phyloP scores from a whole-genome alignment of 1,139 yeast genomes.

The Magnusiomyces paraingens region DNA sequence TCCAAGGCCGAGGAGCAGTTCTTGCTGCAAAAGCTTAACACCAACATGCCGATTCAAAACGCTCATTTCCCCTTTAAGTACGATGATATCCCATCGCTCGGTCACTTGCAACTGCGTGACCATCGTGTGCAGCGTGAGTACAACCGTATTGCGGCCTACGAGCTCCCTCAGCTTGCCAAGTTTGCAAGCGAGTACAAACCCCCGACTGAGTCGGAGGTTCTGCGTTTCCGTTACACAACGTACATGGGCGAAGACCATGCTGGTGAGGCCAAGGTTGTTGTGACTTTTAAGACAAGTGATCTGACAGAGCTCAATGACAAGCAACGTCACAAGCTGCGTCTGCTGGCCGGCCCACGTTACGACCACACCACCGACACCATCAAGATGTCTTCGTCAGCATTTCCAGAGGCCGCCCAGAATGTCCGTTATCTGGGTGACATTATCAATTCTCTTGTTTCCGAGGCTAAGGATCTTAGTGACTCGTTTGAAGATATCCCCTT shows the following conservation, averaged over 20 bases:
- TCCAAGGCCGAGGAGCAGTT: slow-evolving; percentile 13
- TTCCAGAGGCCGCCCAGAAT: slow-evolving; percentile 78
- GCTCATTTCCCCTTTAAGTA: slow-evolving; percentile 38
- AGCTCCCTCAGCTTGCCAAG: slow-evolving; percentile 76
- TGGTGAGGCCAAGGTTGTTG: slow-evolving; percentile 61
- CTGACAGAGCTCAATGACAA: slow-evolving; percentile 44
- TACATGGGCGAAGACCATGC: slow-evolving; percentile 67
- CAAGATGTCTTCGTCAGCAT: slow-evolving; percentile 56
- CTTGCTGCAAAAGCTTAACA: slow-evolving; percentile 10
- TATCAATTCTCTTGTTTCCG: slow-evolving; percentile 52
- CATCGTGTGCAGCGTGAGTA: slow-evolving; percentile 56
- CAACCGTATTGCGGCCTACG: slow-evolving; percentile 82
- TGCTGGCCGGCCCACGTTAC: slow-evolving; percentile 74
- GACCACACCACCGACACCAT: slow-evolving; percentile 54
- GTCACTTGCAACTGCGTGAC: slow-evolving; percentile 54
- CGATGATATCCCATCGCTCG: slow-evolving; percentile 57
- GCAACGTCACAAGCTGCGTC: slow-evolving; percentile 66
- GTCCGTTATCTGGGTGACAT: slow-evolving; percentile 65
- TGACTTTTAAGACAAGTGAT: slow-evolving; percentile 48
- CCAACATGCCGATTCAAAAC: slow-evolving; percentile 24
- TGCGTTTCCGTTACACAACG: slow-evolving; percentile 63
- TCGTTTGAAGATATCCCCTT: slow-evolving; percentile 70
- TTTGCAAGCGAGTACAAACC: slow-evolving; percentile 41
- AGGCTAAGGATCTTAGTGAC: slow-evolving; percentile 57
- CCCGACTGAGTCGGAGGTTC: slow-evolving; percentile 40